Conservation (phyloP, 805 yeast species). For the Ogataea methylovora region DNA sequence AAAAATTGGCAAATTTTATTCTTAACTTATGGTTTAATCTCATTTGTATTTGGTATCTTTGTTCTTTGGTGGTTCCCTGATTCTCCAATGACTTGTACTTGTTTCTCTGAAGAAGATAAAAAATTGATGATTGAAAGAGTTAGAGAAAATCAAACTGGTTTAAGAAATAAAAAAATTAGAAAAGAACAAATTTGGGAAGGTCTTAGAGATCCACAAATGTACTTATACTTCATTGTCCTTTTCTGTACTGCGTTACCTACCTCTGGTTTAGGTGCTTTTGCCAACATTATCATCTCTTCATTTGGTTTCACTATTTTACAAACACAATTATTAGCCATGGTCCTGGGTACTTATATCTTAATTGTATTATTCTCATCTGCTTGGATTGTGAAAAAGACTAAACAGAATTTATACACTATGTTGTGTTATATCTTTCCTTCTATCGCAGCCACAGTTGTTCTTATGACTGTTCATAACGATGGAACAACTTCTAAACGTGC, state of each 20-base stretch:
- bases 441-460: constrained; percentile 23
- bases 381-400: constrained; percentile 11
- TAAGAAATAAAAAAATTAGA: constrained; percentile 22
- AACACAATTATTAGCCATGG: constrained; percentile 26
- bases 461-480: constrained; percentile 13
- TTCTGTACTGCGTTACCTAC: constrained; percentile 18
- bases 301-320: constrained; percentile 23
- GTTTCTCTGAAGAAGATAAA: constrained; percentile 28
- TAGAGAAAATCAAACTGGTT: constrained; percentile 24
- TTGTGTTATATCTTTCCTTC: constrained; percentile 22
- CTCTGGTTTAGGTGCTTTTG: constrained; percentile 25
- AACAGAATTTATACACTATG: constrained; percentile 13
- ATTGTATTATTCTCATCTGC: constrained; percentile 16
- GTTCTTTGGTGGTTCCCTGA: constrained; percentile 20
- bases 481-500: constrained; percentile 15
- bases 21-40: constrained; percentile 20
- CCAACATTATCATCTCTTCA: constrained; percentile 20
- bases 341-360: constrained; percentile 24
- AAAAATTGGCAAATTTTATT: constrained; percentile 23
- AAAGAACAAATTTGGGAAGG: constrained; percentile 19
- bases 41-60: constrained; percentile 21
- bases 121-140: constrained; percentile 16
- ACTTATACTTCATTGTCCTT: constrained; percentile 17
- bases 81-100: constrained; percentile 20
- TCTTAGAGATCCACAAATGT: constrained; percentile 15